Evolutionary conservation across 805 yeast genomes (phyloP).

Genomic region (Candida xiaguanensis): DNA sequence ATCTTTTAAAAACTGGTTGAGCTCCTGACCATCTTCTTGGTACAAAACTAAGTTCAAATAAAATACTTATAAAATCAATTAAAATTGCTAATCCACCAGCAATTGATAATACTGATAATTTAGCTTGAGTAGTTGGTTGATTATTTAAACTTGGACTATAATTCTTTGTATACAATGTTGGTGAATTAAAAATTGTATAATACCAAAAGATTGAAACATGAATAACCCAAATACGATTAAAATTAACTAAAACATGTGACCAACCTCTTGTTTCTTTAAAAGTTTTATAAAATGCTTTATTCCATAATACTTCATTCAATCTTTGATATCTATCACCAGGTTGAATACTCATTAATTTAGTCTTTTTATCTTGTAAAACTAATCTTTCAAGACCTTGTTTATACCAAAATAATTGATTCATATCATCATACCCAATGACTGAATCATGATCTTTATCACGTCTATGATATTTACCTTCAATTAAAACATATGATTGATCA

Average conservation of each 20-base stretch:
- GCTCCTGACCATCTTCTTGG: conserved; percentile 77
- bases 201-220: conserved; percentile 77
- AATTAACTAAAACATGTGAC: conserved; percentile 70
- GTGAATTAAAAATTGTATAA: conserved; percentile 65
- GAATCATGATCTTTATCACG: conserved; percentile 62
- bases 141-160: conserved; percentile 53
- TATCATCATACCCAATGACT: conserved; percentile 84
- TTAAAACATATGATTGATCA: conserved; percentile 47
- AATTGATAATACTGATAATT: conserved; percentile 56
- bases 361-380: conserved; percentile 39
- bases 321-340: conserved; percentile 52
- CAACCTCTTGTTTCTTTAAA: conserved; percentile 72
- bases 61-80: conserved; percentile 52
- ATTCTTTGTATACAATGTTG: conserved; percentile 59
- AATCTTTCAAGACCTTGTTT: conserved; percentile 63
- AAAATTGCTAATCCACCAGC: conserved; percentile 64
- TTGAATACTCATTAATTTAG: conserved; percentile 49
- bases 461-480: conserved; percentile 42
- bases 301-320: conserved; percentile 62
- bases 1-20: conserved; percentile 49
- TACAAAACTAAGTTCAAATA: conserved; percentile 58
- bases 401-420: conserved; percentile 86
- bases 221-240: conserved; percentile 76
- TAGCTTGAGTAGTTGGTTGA: conserved; percentile 56
- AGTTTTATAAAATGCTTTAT: conserved; percentile 65